phyloP scores from a whole-genome alignment of 805 yeast species.

The Yamadazyma sp. region DNA sequence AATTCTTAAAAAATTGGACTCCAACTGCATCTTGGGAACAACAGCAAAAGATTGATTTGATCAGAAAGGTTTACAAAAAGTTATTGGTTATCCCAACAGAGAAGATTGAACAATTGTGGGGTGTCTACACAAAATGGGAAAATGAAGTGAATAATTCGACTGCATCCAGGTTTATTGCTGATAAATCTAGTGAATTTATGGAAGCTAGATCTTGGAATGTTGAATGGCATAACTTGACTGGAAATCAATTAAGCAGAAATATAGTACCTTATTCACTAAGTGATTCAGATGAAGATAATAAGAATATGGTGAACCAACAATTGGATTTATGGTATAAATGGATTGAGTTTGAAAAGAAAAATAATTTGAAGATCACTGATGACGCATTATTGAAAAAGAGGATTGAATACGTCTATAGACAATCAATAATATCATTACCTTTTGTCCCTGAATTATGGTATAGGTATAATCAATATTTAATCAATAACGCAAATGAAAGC shows the following conservation, averaged over 20 bases:
- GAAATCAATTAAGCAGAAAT: slow-evolving; percentile 43
- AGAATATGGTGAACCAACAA: slow-evolving; percentile 34
- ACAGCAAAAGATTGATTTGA: slow-evolving; percentile 73
- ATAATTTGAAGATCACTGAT: slow-evolving; percentile 60
- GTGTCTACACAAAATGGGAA: slow-evolving; percentile 78
- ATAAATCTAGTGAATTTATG: slow-evolving; percentile 82
- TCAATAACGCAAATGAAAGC: slow-evolving; percentile 30
- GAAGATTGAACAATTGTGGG: slow-evolving; percentile 77
- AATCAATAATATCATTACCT: slow-evolving; percentile 58
- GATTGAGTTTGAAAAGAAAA: slow-evolving; percentile 76
- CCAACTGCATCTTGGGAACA: slow-evolving; percentile 82
- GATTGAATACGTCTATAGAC: slow-evolving; percentile 67
- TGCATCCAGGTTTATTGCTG: slow-evolving; percentile 82
- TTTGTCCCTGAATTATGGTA: slow-evolving; percentile 79
- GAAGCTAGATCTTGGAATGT: slow-evolving; percentile 73
- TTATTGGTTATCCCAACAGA: slow-evolving; percentile 74
- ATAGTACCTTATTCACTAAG: slow-evolving; percentile 26
- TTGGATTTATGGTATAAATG: slow-evolving; percentile 63
- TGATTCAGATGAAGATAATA: slow-evolving; percentile 13
- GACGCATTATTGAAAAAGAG: slow-evolving; percentile 48
- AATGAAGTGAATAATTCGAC: slow-evolving; percentile 68
- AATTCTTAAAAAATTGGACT: slow-evolving; percentile 72
- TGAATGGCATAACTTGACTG: slow-evolving; percentile 63
- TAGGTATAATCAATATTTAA: slow-evolving; percentile 40
- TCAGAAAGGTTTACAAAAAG: slow-evolving; percentile 68